These are phyloP conservation scores for Phlegmacium glaucopus DNA, from an alignment of 768 basidiomycete genomes.

Conservation along the genomic window DNA sequence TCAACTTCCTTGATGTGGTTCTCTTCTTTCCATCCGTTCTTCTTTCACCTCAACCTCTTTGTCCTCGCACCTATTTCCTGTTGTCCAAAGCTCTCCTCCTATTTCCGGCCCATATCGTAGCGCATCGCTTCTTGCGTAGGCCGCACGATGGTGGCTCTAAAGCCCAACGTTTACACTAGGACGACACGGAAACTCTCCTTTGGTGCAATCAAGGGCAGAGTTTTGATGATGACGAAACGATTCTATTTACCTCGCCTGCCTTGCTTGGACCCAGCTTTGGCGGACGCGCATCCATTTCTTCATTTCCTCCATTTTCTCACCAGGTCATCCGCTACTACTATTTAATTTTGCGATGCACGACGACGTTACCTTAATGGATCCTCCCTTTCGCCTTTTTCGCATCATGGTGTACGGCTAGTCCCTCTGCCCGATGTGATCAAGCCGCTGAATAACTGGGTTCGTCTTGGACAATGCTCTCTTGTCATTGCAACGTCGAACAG, in stretches of 20 bases:
- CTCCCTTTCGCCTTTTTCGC: conserved; percentile 5
- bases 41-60: conserved; percentile 10
- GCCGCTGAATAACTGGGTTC: conserved; percentile 13
- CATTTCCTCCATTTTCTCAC: conserved; percentile 4
- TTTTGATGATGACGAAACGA: conserved; percentile 23
- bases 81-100: conserved; percentile 19
- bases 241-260: conserved; percentile 16
- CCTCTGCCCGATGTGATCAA: conserved; percentile 17
- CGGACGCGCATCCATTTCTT: background rate
- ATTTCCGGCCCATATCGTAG: conserved; percentile 12
- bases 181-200: conserved; percentile 9
- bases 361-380: background rate
- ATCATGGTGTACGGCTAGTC: conserved; percentile 21
- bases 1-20: conserved; percentile 20
- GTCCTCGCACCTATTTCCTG: conserved; percentile 13
- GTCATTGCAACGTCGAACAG: conserved; percentile 9
- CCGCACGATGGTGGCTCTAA: conserved; percentile 13
- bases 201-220: conserved; percentile 23
- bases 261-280: background rate
- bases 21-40: conserved; percentile 6
- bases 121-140: conserved; percentile 16
- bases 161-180: conserved; percentile 4
- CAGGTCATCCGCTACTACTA: background rate
- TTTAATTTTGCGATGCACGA: background rate
- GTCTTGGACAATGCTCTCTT: conserved; percentile 4